phyloP scores from a whole-genome alignment of 2,329 filamentous ascomycete genomes.

The Alternaria ethzedia region DNA sequence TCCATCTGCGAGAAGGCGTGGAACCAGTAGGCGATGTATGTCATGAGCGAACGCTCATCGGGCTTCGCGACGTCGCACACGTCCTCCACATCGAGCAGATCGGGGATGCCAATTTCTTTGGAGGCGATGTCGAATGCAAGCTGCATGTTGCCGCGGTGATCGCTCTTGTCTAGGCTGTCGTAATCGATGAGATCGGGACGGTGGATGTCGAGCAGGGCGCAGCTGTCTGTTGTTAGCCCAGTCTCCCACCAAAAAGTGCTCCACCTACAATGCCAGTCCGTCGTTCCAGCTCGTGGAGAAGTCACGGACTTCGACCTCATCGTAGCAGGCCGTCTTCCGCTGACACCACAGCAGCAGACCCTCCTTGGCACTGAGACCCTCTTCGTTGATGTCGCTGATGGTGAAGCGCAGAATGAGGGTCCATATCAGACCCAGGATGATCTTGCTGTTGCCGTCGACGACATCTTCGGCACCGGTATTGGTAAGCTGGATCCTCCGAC shows the following conservation, averaged over 20 bases:
- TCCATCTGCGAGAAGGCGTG: slow-evolving; percentile 99
- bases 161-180: slow-evolving; percentile 89
- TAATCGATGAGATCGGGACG: slow-evolving; percentile 97
- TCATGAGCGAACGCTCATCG: slow-evolving; percentile 97
- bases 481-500: slow-evolving; percentile 91
- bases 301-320: slow-evolving; percentile 93
- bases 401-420: slow-evolving; percentile 97
- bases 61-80: slow-evolving; percentile 96
- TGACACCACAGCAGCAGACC: slow-evolving; percentile 96
- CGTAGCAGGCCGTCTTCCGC: slow-evolving; percentile 97
- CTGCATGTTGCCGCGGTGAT: slow-evolving; percentile 97
- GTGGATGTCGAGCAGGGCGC: slow-evolving; percentile 94
- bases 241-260: too few relatives aligned
- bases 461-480: slow-evolving; percentile 99
- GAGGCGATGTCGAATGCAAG: slow-evolving; percentile 95
- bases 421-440: slow-evolving; percentile 97
- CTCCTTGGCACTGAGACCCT: slow-evolving; percentile 97
- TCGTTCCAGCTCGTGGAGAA: slow-evolving; percentile 98
- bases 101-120: slow-evolving; percentile 95
- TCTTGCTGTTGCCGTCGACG: slow-evolving; percentile 96
- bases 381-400: slow-evolving; percentile 97
- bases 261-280: slow-evolving; percentile 78
- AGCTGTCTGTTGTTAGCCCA: slow-evolving; percentile 53
- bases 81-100: slow-evolving; percentile 95
- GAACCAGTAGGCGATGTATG: slow-evolving; percentile 99